phyloP scores from a whole-genome alignment of 805 yeast species.

The Spathaspora hagerdaliae region DNA sequence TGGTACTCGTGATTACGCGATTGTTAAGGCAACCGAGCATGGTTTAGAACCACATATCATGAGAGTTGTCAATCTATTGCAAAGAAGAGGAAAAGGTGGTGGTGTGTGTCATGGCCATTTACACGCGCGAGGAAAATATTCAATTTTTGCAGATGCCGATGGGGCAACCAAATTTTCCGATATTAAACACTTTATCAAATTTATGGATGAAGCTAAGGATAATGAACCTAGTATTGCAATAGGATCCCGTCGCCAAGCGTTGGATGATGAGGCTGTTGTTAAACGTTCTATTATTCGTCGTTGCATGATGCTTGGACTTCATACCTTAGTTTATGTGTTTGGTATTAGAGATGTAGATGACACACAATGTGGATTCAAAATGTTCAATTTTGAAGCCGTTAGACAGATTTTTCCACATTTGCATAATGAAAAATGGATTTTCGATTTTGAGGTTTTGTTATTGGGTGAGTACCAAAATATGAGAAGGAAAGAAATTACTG shows the following conservation, averaged over 20 bases:
- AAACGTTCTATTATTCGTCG: conserved; percentile 84
- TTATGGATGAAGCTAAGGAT: conserved; percentile 27
- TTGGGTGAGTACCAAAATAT: conserved; percentile 71
- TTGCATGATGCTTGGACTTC: conserved; percentile 89
- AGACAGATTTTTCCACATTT: conserved; percentile 71
- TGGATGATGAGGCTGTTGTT: conserved; percentile 93
- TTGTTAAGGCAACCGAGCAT: conserved; percentile 52
- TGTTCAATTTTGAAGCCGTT: conserved; percentile 74
- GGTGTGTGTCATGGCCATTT: conserved; percentile 93
- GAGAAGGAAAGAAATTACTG: conserved; percentile 71
- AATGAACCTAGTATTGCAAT: conserved; percentile 61
- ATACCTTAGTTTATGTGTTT: conserved; percentile 77
- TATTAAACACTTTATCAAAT: conserved; percentile 45
- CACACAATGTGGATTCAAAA: conserved; percentile 96
- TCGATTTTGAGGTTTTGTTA: conserved; percentile 91
- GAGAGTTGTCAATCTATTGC: conserved; percentile 63
- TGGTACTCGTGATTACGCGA: conserved; percentile 69
- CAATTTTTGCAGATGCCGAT: conserved; percentile 94
- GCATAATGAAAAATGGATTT: conserved; percentile 98
- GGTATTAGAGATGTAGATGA: conserved; percentile 86
- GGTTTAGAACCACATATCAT: conserved; percentile 53
- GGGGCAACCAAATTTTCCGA: conserved; percentile 88
- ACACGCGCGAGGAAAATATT: conserved; percentile 65
- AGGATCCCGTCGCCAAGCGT: conserved; percentile 97
- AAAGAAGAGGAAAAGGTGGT: conserved; percentile 84